Conservation (phyloP, 441 rosid genomes). For the Pelargonium australe region DNA sequence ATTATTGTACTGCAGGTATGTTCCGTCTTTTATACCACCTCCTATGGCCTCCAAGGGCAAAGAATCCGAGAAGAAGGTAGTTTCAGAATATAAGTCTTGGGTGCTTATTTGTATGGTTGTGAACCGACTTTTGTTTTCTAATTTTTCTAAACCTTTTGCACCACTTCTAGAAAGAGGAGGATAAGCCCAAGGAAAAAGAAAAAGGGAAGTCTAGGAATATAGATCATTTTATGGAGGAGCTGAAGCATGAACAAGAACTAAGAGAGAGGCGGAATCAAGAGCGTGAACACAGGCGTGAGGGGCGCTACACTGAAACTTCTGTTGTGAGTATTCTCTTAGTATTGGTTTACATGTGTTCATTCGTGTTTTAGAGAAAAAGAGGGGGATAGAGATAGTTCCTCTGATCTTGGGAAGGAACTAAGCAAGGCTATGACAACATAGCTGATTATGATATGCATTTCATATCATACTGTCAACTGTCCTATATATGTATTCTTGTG, state of each 20-base stretch:
- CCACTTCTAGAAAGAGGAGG: conserved; percentile 68
- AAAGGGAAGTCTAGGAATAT: conserved; percentile 87
- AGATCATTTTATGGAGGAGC: conserved; percentile 96
- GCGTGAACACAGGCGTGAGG: conserved; percentile 83
- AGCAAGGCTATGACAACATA: not conserved
- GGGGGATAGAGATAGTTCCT: not conserved
- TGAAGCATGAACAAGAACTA: conserved; percentile 95
- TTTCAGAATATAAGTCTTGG: conserved; percentile 15
- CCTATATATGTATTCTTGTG: not conserved
- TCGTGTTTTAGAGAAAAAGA: not conserved
- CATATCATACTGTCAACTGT: not conserved
- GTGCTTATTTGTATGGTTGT: conserved; percentile 3
- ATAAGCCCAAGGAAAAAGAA: conserved; percentile 70
- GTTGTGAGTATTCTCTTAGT: conserved; percentile 40
- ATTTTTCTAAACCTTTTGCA: conserved; percentile 14
- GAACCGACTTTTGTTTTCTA: conserved; percentile 7
- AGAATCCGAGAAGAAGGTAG: conserved; percentile 80
- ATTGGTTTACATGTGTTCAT: not conserved
- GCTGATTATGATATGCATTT: not conserved
- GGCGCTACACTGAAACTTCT: conserved; percentile 55
- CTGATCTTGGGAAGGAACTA: not conserved
- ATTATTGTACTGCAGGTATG: conserved; percentile 68
- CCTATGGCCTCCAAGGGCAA: conserved; percentile 82
- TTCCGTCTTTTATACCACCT: conserved; percentile 98
- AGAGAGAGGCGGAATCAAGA: conserved; percentile 96